Evolutionary conservation across 1,139 yeast genomes (phyloP), one percentile per base, ranked within the genome.

Genomic region (Candida sanyaensis): DNA sequence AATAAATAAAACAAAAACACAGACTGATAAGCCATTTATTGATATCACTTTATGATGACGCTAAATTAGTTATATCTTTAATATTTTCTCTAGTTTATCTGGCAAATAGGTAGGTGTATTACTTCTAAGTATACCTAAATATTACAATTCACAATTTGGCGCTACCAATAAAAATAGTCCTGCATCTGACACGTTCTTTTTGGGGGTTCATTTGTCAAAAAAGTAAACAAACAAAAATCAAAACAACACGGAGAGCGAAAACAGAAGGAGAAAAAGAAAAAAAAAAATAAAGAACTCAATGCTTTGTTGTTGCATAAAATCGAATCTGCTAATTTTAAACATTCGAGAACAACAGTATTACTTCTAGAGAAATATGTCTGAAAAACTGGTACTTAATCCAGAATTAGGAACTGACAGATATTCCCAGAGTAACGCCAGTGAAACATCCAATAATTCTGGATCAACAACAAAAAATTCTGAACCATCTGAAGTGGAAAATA

Each of bases 401-500:
- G 33, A 12, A 11, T 24, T 21, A 21, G 42, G 24, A n/a, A 27
- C 7, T 6, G 42, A 31, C 13, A 29, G 11, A 24, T 17, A 30
- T 31, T 24, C 28, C 17, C 23, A 30, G 3, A 23, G 10, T 28
- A 30, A 42, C 10, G 11, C 13, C 6, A 36, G 36, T 28, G 33
- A 42, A 23, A 28, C n/a, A 4, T n/a, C 28, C 4, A 33, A 42
- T 23, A 34, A 42, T 42, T 42, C 44, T 11, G 40, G 40, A 8
- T 44, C 46, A 1, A 44, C 42, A 23, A 34, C 46, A 12, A 38
- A 29, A 17, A 37, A 36, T 24, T 36, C 39, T 2, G 8, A 32
- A 6, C 28, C 44, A 32, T 42, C 44, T 9, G 42, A 26, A 24
- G 33, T 36, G 26, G 46, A 32, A 2, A 12, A 37, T 26, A 21